Conservation (phyloP, 768 basidiomycete species). For the Suillus placidus region DNA sequence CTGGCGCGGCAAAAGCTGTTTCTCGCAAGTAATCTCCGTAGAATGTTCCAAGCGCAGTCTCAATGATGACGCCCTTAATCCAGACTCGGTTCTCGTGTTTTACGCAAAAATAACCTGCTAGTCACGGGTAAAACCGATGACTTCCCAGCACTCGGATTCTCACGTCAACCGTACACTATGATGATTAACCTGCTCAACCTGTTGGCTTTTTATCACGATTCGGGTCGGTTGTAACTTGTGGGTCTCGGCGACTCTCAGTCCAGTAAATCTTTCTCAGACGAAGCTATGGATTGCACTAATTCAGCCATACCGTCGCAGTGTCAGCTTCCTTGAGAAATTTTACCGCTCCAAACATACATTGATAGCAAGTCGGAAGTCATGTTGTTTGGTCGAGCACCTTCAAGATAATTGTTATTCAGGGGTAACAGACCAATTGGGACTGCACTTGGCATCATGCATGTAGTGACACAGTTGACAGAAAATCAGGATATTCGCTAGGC, state of each 20-base stretch:
- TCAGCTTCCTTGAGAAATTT: not conserved
- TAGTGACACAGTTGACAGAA: not conserved
- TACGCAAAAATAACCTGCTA: not conserved
- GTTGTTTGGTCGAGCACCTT: not conserved
- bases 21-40: not conserved
- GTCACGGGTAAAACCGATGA: not conserved
- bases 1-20: not conserved
- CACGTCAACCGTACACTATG: not conserved
- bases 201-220: not conserved
- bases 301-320: not conserved
- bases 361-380: not conserved
- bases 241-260: conserved; percentile 7
- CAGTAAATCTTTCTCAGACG: not conserved
- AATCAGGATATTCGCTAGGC: not conserved
- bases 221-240: not conserved
- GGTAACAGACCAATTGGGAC: not conserved
- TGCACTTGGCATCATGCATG: not conserved
- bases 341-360: not conserved
- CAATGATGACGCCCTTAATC: not conserved
- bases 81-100: not conserved
- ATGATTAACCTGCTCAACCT: not conserved
- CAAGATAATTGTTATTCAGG: not conserved
- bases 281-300: not conserved
- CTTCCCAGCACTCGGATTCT: not conserved
- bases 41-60: too few species aligned